These are phyloP conservation scores for Candida labiduridarum DNA, from an alignment of 1,139 yeast genomes.

Conservation along the genomic window DNA sequence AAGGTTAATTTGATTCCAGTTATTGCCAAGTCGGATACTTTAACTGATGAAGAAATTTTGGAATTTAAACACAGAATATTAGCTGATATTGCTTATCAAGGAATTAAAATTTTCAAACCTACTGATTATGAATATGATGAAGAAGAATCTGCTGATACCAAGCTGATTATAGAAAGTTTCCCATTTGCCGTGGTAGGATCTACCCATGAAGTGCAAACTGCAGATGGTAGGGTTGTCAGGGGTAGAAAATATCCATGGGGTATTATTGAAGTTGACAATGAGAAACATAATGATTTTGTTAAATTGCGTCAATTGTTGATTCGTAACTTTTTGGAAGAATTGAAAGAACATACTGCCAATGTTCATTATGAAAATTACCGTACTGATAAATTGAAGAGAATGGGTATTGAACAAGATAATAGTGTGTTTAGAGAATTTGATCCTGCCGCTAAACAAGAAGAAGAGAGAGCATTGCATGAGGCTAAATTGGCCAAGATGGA, in stretches of 20 bases:
- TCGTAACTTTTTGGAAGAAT: conserved; percentile 90
- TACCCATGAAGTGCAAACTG: conserved; percentile 68
- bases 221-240: conserved; percentile 80
- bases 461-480: conserved; percentile 90
- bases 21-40: conserved; percentile 91
- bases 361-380: conserved; percentile 87
- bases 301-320: conserved; percentile 87
- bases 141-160: conserved; percentile 69
- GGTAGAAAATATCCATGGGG: conserved; percentile 99
- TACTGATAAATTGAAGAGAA: conserved; percentile 71
- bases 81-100: conserved; percentile 75
- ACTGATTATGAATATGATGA: conserved; percentile 80
- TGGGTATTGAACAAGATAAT: conserved; percentile 94
- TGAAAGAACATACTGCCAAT: conserved; percentile 83
- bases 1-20: conserved; percentile 94
- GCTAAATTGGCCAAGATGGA: conserved; percentile 94
- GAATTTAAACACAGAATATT: conserved; percentile 75
- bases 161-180: conserved; percentile 65
- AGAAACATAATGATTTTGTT: conserved; percentile 90
- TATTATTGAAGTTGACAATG: conserved; percentile 91
- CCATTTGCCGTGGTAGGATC: conserved; percentile 98
- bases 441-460: conserved; percentile 90
- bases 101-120: conserved; percentile 80
- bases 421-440: conserved; percentile 91
- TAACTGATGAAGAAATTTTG: conserved; percentile 82